Percentiles rank a stretch among this genome's conserved stretches.
phyloP scores from a whole-genome alignment of 1,139 yeast genomes.

The Suhomyces taliae region DNA sequence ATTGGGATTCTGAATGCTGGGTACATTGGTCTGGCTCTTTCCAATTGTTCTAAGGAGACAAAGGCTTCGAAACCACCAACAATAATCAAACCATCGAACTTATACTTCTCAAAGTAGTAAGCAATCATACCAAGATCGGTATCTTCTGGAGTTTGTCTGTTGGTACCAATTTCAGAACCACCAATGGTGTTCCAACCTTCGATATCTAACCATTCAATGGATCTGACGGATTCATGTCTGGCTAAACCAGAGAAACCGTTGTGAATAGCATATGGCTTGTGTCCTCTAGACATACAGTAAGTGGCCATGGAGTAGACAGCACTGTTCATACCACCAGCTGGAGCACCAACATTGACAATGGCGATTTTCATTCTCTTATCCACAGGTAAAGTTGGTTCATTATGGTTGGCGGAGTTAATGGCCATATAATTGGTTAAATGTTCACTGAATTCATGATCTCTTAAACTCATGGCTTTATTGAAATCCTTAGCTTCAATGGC shows the following conservation, averaged over 20 bases:
- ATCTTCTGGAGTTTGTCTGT: slow-evolving; percentile 78
- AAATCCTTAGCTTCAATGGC: slow-evolving; percentile 81
- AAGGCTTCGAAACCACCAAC: slow-evolving; percentile 97
- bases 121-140: slow-evolving; percentile 83
- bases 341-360: slow-evolving; percentile 90
- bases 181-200: slow-evolving; percentile 90
- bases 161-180: slow-evolving; percentile 95
- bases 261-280: slow-evolving; percentile 80
- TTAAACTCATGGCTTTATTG: slow-evolving; percentile 77
- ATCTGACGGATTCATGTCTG: slow-evolving; percentile 72
- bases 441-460: slow-evolving; percentile 87
- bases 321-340: slow-evolving; percentile 94
- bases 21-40: slow-evolving; percentile 67
- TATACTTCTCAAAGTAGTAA: slow-evolving; percentile 80
- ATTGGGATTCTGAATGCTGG: slow-evolving; percentile 94
- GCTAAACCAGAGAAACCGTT: slow-evolving; percentile 93
- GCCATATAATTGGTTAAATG: slow-evolving; percentile 71
- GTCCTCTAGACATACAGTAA: slow-evolving; percentile 89
- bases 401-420: slow-evolving; percentile 65
- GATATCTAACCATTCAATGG: slow-evolving; percentile 80
- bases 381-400: slow-evolving; percentile 54
- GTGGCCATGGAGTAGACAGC: slow-evolving; percentile 90
- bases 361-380: slow-evolving; percentile 68
- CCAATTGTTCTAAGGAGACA: slow-evolving; percentile 76
- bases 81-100: slow-evolving; percentile 80